A percentile compares a stretch with the other conserved stretches of the same genome.
These are phyloP conservation scores for Rhizophagus sp. DNA, from an alignment of 192 early-diverging fungal species.

Conservation along the genomic window DNA sequence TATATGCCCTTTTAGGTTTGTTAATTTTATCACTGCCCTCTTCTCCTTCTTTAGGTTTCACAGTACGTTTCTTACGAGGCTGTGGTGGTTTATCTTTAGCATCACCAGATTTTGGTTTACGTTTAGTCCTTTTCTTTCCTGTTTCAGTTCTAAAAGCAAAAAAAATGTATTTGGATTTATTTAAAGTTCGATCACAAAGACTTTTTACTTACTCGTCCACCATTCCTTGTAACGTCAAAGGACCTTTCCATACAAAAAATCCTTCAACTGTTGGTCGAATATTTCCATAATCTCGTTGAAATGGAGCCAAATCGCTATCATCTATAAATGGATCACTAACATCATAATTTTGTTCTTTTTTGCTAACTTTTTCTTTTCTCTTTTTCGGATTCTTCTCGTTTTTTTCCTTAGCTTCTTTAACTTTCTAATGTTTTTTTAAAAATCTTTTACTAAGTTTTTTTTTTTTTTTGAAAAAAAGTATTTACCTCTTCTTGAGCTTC, in stretches of 20 bases:
- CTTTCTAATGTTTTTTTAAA: neutral
- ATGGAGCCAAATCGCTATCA: constrained; percentile 56
- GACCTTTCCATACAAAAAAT: constrained; percentile 54
- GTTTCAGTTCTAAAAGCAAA: neutral
- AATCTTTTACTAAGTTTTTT: too few relatives aligned
- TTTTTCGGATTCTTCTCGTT: neutral
- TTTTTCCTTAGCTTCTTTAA: neutral
- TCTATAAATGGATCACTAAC: constrained; percentile 61
- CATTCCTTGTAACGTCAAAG: constrained; percentile 36
- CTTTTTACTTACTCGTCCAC: constrained; percentile 36
- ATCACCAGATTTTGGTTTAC: constrained; percentile 7
- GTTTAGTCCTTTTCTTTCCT: constrained; percentile 11
- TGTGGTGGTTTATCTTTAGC: neutral
- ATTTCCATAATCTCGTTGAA: constrained; percentile 39
- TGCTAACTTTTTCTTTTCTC: neutral
- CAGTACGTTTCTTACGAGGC: constrained; percentile 1
- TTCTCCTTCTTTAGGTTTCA: constrained; percentile 18
- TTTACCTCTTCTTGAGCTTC: neutral
- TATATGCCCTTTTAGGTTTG: constrained; percentile 15
- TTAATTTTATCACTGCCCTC: constrained; percentile 32
- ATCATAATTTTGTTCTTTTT: constrained; percentile 48
- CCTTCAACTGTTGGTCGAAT: constrained; percentile 44
- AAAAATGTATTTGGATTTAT: neutral
- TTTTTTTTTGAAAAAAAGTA: neutral
- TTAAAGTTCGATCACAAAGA: neutral